Base-by-base conservation (phyloP, 805 yeast genomes). In the Yamadazyma sp. region DNA sequence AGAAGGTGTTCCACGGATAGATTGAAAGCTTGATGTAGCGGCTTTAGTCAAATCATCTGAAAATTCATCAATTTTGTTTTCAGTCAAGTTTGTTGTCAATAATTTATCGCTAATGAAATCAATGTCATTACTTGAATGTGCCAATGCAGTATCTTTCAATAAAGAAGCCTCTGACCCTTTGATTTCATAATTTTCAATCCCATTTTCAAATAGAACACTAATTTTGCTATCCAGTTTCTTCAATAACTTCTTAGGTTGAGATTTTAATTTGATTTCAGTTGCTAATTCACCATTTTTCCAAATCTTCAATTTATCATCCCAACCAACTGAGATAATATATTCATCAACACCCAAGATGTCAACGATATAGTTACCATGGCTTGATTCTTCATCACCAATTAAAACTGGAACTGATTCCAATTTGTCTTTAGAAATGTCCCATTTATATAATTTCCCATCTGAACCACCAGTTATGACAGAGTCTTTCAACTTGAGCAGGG, bases 241-340 rank as follows among this genome's bases (percentile, higher is more conserved):
- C 2, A 50, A 42, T 4, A 62, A 32, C 31, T 52, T 59, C 39
- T 59, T 64, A n/a, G 73, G 71, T 46, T 67, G 73, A 12, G 50
- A 49, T 1, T 45, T 24, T 17, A 48, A 35, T 7, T 33, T 21
- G 12, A 33, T 36, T 26, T 50, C 38, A 3, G 34, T 35, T 3
- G 27, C 24, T 13, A 44, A 31, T 11, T 30, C 19, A 10, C 39
- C 47, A n/a, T 42, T 42, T 10, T 49, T 40, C 68, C 70, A 61
- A 11, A 53, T 27, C 50, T 73, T 76, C 30, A 88, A 49, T 10
- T 76, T 76, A 52, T 86, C 95, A 59, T 91, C 98, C 98, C 98
- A 93, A 3, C 89, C 94, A 14, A 78, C 67, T n/a, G 87, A 69
- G 13, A 77, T 49, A 5, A 60, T 35, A 1, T 56, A 50, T 1